Evolutionary conservation across 2,329 filamentous ascomycete species (phyloP).

Genomic region (Drechslerella stenobrocha): DNA sequence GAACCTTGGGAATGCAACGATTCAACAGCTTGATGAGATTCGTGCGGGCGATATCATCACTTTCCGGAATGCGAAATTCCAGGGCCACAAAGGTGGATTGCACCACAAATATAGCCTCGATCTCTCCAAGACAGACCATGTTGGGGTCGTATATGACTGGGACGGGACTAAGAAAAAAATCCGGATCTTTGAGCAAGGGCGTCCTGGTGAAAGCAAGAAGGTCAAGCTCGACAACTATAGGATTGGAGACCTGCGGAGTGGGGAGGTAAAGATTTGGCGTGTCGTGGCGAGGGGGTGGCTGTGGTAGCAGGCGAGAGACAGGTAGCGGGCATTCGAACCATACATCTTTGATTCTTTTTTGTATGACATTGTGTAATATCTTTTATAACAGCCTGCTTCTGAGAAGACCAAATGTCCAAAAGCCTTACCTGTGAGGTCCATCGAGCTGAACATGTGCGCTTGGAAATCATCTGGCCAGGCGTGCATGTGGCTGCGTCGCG

Average conservation of each 20-base stretch:
- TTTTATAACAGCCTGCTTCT: not conserved
- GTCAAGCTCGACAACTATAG: slow-evolving; percentile 92
- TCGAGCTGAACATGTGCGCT: not conserved
- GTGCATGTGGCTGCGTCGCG: not conserved
- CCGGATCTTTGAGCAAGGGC: slow-evolving; percentile 88
- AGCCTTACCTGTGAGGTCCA: not conserved
- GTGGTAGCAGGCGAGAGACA: slow-evolving; percentile 64
- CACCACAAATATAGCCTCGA: slow-evolving; percentile 90
- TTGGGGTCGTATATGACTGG: slow-evolving; percentile 91
- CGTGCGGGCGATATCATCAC: slow-evolving; percentile 88
- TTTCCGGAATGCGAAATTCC: slow-evolving; percentile 89
- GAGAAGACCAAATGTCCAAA: not conserved
- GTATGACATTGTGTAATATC: not conserved
- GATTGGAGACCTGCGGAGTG: slow-evolving; percentile 85
- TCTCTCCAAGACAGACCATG: slow-evolving; percentile 81
- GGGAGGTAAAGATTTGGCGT: slow-evolving; percentile 96
- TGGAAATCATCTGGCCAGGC: not conserved
- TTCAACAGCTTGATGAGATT: slow-evolving; percentile 88
- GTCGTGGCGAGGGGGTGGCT: slow-evolving; percentile 92
- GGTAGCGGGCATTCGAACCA: not conserved
- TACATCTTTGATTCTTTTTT: not conserved
- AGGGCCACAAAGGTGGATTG: slow-evolving; percentile 93
- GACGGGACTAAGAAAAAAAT: slow-evolving; percentile 99
- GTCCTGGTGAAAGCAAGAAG: slow-evolving; percentile 92
- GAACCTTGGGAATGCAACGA: slow-evolving; percentile 91